Base-by-base conservation (phyloP, 1,139 yeast genomes). In the Suhomyces coccinellae region DNA sequence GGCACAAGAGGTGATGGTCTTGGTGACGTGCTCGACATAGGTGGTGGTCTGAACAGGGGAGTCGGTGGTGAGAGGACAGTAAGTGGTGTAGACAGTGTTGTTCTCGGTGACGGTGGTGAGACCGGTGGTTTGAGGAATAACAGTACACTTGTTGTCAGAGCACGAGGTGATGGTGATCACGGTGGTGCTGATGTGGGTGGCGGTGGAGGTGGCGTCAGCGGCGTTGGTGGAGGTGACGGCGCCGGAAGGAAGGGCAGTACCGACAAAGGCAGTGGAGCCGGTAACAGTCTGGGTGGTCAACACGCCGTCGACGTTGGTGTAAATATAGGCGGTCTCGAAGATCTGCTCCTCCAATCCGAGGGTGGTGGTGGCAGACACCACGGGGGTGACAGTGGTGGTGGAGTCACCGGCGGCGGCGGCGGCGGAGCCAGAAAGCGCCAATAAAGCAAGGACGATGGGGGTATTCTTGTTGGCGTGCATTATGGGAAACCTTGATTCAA, bases 121-220 rank as follows among this genome's bases (percentile, higher is more conserved):
- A 52, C 78, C 75, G 46, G 79, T 71, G 43, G 70, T 64, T 45
- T 63, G 67, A 39, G 73, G 62, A 38, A 61, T 55, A 36, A 59
- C 61, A 16, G 68, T 45, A 55, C 79, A 72, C 41, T 54, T 60
- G 52, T 65, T 52, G 47, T 66, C 67, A n/a, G 56, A 47, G 62
- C 80, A 75, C 38, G 78, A 69, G 49, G 82, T 77, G 57, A 73
- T 58, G 47, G 79, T 73, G 54, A 72, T 56, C 27, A 54, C 44
- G 22, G 55, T 57, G 44, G 60, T 53, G 17, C 38, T 43, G 53
- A 65, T 57, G 43, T 31, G 40, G 22, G 40, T 41, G 15, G 24
- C 33, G 28, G 44, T 41, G 29, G 29, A 8, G 20, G 33, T 27
- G 4, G 16, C 39, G 11, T 33, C 41, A n/a, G 41, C 10, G 32